These are phyloP conservation scores for Oryza glumipatula DNA, from an alignment of 176 grass and related monocot genomes.

Conservation along the genomic window DNA sequence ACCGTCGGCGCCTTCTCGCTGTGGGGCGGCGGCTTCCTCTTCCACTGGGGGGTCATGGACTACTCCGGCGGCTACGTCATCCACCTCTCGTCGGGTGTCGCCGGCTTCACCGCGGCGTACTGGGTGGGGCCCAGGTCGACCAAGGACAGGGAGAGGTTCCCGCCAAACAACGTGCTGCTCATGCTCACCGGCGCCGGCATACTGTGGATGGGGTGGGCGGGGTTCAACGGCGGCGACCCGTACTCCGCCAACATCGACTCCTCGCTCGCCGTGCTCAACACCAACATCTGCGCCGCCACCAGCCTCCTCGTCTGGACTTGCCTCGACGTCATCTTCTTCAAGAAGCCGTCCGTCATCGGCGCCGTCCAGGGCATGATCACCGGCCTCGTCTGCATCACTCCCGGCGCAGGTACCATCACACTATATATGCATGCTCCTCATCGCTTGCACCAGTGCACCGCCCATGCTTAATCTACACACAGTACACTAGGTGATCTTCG, in stretches of 20 bases:
- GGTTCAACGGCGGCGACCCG: constrained; percentile 94
- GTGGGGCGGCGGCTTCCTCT: constrained; percentile 95
- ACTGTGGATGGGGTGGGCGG: constrained; percentile 95
- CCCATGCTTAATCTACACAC: too few relatives aligned
- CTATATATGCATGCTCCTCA: background rate
- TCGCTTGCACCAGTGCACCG: too few relatives aligned
- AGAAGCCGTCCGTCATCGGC: constrained; percentile 92
- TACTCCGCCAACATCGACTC: constrained; percentile 83
- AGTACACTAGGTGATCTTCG: too few relatives aligned
- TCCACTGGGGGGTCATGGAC: constrained; percentile 97
- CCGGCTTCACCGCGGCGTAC: constrained; percentile 83
- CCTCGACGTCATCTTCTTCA: constrained; percentile 92
- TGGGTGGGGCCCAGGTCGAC: constrained; percentile 91
- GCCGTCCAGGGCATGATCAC: constrained; percentile 97
- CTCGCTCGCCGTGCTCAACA: constrained; percentile 87
- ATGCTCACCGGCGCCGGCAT: constrained; percentile 86
- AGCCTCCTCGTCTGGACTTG: constrained; percentile 90
- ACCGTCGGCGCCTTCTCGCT: constrained; percentile 90
- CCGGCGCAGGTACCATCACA: constrained; percentile 59
- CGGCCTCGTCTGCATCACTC: constrained; percentile 90
- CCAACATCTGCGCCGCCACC: constrained; percentile 86
- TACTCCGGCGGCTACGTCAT: constrained; percentile 96
- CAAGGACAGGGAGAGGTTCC: constrained; percentile 91
- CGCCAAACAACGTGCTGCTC: constrained; percentile 88
- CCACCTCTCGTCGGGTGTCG: constrained; percentile 88